Conservation (phyloP, 495 filamentous ascomycete genomes). For the Hypoxylon cercidicola region DNA sequence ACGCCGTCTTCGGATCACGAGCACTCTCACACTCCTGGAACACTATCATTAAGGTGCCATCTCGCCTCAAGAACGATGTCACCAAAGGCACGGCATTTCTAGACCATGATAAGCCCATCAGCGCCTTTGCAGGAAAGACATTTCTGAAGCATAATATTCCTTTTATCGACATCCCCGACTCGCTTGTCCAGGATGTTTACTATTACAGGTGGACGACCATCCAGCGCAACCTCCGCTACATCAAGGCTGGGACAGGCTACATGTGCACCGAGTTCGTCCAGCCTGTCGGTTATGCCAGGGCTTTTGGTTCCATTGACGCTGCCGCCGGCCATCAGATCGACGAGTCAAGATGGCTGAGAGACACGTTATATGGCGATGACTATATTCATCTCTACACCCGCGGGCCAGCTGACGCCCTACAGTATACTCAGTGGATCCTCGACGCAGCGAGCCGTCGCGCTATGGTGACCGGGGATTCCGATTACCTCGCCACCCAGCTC, state of each 20-base stretch:
- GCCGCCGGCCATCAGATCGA: constrained; percentile 59
- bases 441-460: constrained; percentile 52
- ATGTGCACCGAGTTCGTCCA: constrained; percentile 58
- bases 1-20: constrained; percentile 8
- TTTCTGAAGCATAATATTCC: constrained; percentile 56
- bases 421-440: constrained; percentile 58
- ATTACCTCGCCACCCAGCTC: constrained; percentile 51
- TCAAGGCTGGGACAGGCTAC: constrained; percentile 53
- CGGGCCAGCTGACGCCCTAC: constrained; percentile 52
- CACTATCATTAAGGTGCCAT: constrained; percentile 2
- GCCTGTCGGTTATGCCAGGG: constrained; percentile 50
- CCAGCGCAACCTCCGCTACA: constrained; percentile 55
- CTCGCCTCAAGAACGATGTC: not conserved
- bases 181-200: constrained; percentile 56
- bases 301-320: constrained; percentile 54
- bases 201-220: constrained; percentile 58
- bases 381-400: constrained; percentile 56
- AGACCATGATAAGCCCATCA: constrained; percentile 47
- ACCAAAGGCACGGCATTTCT: constrained; percentile 43
- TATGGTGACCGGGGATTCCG: constrained; percentile 52
- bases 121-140: constrained; percentile 45
- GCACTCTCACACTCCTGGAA: not conserved
- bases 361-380: constrained; percentile 53
- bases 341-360: constrained; percentile 57
- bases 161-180: constrained; percentile 60